Percentiles rank a stretch among this genome's conserved stretches.
phyloP scores from a whole-genome alignment of 208 protist species.

The Acanthamoeba divionensis region DNA sequence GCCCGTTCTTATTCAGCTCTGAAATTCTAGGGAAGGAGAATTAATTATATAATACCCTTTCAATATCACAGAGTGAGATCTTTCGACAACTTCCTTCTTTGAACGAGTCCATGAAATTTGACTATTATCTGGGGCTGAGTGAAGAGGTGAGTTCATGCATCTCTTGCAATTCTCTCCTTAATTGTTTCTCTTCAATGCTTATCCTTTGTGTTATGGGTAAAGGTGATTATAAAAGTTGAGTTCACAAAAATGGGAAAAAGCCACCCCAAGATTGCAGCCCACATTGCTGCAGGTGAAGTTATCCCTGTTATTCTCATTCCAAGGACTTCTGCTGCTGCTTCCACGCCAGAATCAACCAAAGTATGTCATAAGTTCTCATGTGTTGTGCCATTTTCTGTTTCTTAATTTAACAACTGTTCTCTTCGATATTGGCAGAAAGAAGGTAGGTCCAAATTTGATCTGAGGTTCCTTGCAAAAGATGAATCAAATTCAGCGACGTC shows the following conservation, averaged over 20 bases:
- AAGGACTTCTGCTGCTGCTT: not conserved
- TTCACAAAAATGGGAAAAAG: slow-evolving; percentile 12
- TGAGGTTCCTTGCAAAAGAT: too few species aligned
- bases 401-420: not conserved
- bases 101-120: slow-evolving; percentile 27
- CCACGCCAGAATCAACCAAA: not conserved
- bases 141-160: not conserved
- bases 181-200: not conserved
- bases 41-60: not conserved
- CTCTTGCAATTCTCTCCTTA: not conserved
- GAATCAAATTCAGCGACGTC: too few species aligned
- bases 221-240: slow-evolving; percentile 16
- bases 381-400: not conserved
- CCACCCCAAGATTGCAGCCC: not conserved
- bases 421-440: too few species aligned
- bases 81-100: not conserved
- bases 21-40: not conserved
- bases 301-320: not conserved
- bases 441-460: too few species aligned
- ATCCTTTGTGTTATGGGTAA: not conserved
- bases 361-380: not conserved
- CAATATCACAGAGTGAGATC: not conserved
- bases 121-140: not conserved
- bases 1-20: not conserved
- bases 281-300: not conserved